Base-by-base conservation (phyloP, 805 yeast species). In the Kurtzmaniella fragi region DNA sequence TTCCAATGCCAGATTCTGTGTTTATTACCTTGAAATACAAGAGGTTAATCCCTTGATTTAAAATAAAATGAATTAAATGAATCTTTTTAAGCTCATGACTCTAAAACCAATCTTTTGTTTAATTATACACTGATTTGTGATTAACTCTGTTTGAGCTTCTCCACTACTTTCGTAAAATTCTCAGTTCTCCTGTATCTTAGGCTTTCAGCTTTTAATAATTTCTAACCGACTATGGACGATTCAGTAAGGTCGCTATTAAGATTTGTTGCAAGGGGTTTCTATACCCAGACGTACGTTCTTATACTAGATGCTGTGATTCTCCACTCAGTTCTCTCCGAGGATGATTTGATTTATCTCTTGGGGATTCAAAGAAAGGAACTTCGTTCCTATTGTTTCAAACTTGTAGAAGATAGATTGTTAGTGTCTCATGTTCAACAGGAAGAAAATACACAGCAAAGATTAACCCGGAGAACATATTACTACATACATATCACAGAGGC, bases 401-500 rank as follows among this genome's bases (percentile, higher is more conserved):
- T 93, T 31, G 76, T 88, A 11, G 96, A 91, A 23, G 99, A 93
- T 67, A 71, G 95, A 42, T 61, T 93, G 38, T 56, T 93, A 17
- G 75, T 79, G 5, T 76, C 77, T 28, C 90, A 85, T 45, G 73
- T 73, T 25, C 93, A 84, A 55, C 78, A 84, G 59, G 64, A 58
- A 46, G 70, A 62, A 33, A 63, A 59, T 47, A 73, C 75, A 17
- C 84, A 78, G 41, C 77, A 59, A 44, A 71, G 96, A 45, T 76
- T 83, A 40, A 79, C 81, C 34, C 75, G 82, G 17, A 75, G 90
- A 50, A 84, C 91, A 2, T 88, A 88, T 52, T 93, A 83, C 63
- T 93, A 77, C 59, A 82, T 91, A 39, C 96, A 88, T 55, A 79
- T 77, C 56, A 87, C 96, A 2, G 95, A 89, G 59, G 95, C 98